These are phyloP conservation scores for Teratosphaeria viscida DNA, from an alignment of 2,329 filamentous ascomycete genomes.

Conservation along the genomic window DNA sequence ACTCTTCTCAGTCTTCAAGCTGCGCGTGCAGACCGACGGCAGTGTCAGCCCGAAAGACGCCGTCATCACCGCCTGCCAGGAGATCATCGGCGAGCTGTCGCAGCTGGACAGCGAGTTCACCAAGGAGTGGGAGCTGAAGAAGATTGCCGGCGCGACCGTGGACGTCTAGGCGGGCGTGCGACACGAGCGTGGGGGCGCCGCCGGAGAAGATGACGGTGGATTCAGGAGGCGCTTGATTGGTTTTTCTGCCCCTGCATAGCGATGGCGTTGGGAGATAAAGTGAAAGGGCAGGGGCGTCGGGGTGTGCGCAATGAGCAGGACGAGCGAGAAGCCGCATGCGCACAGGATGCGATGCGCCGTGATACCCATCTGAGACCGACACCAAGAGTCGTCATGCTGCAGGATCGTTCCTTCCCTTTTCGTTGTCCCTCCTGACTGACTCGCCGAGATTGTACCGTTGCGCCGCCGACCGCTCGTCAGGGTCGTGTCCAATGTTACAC, in stretches of 20 bases:
- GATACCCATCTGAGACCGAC: neutral
- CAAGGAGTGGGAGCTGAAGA: constrained; percentile 80
- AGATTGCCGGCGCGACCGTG: constrained; percentile 49
- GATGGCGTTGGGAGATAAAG: constrained; percentile 10
- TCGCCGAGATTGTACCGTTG: neutral
- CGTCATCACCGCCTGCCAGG: constrained; percentile 67
- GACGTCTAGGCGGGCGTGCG: neutral
- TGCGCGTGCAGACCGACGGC: constrained; percentile 89
- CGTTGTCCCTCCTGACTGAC: neutral
- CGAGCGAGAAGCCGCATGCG: neutral
- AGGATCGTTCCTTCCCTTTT: neutral
- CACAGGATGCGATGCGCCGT: neutral
- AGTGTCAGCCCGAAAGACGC: constrained; percentile 81
- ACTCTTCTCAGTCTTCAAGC: constrained; percentile 43
- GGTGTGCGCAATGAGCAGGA: neutral
- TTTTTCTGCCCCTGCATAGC: constrained; percentile 9
- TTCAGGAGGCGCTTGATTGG: neutral
- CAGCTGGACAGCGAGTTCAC: constrained; percentile 80
- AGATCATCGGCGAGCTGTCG: constrained; percentile 70
- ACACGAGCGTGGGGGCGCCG: neutral
- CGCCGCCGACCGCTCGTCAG: neutral
- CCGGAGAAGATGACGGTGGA: neutral
- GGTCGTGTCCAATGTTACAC: neutral
- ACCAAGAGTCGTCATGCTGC: neutral
- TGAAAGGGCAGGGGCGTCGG: neutral